These are phyloP conservation scores for Ganoderma lucidum DNA, from an alignment of 1,284 basidiomycete genomes.

Conservation along the genomic window DNA sequence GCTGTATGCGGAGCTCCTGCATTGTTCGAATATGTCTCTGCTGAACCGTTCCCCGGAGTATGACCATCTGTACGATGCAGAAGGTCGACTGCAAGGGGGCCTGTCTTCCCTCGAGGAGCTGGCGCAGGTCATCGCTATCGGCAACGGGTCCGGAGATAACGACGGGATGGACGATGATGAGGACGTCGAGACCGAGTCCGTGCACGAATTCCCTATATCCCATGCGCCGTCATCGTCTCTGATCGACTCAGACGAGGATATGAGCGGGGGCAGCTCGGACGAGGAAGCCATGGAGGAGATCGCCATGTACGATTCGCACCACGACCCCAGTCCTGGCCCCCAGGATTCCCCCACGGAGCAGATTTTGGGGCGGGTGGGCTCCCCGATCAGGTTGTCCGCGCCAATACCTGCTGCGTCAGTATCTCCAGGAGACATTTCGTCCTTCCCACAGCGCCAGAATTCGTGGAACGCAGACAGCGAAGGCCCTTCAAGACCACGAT, in stretches of 20 bases:
- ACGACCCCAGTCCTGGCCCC: conserved; percentile 20
- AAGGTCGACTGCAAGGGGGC: conserved; percentile 85
- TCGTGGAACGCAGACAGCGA: conserved; percentile 47
- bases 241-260: conserved; percentile 79
- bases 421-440: conserved; percentile 35
- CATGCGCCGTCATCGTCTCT: conserved; percentile 60
- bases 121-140: conserved; percentile 78
- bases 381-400: conserved; percentile 22
- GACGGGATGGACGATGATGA: conserved; percentile 63
- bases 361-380: conserved; percentile 17
- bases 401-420: conserved; percentile 29
- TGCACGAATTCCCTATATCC: conserved; percentile 78
- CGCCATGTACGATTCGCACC: conserved; percentile 67
- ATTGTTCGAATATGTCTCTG: conserved; percentile 98
- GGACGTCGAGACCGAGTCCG: conserved; percentile 73
- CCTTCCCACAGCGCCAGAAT: conserved; percentile 37
- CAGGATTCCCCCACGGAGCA: conserved; percentile 14
- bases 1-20: conserved; percentile 95
- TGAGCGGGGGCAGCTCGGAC: conserved; percentile 74
- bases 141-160: conserved; percentile 62
- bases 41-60: conserved; percentile 83
- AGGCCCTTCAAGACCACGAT: conserved; percentile 46
- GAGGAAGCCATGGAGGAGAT: conserved; percentile 83
- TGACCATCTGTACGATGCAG: conserved; percentile 72
- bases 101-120: conserved; percentile 83